Percentiles rank a stretch among this genome's conserved stretches.
Conservation (phyloP, 164 flowering plant genomes). For the Nymphaea thermarum region DNA sequence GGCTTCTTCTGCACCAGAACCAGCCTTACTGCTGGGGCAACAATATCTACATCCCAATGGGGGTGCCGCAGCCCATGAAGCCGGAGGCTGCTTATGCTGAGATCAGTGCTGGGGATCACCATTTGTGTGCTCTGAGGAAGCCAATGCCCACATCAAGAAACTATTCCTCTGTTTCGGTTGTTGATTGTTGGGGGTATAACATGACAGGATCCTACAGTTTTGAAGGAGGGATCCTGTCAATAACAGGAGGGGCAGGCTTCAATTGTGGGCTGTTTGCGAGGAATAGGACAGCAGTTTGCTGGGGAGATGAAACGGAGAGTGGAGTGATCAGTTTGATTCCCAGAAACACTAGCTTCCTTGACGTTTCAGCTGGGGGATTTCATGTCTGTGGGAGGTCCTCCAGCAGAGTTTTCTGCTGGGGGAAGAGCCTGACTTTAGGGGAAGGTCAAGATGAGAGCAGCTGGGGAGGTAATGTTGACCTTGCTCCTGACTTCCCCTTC, state of each 20-base stretch:
- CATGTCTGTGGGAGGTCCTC: constrained; percentile 66
- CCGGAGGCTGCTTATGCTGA: constrained; percentile 49
- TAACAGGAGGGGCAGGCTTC: constrained; percentile 86
- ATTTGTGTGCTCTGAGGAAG: constrained; percentile 63
- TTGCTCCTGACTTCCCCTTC: constrained; percentile 51
- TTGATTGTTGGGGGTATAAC: constrained; percentile 99
- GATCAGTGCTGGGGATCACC: constrained; percentile 91
- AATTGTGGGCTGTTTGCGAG: constrained; percentile 73
- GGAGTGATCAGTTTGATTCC: constrained; percentile 53
- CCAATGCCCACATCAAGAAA: background rate
- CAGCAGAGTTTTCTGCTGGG: constrained; percentile 63
- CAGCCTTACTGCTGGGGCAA: constrained; percentile 98
- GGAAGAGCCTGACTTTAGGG: constrained; percentile 43
- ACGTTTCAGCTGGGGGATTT: constrained; percentile 82
- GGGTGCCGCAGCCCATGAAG: constrained; percentile 68
- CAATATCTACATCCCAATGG: constrained; percentile 60
- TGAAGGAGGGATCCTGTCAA: constrained; percentile 47
- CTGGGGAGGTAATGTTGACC: constrained; percentile 39
- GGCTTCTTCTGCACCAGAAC: constrained; percentile 47
- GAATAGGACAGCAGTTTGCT: constrained; percentile 63
- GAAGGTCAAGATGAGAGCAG: constrained; percentile 23
- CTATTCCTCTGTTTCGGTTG: constrained; percentile 18
- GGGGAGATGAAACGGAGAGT: constrained; percentile 89
- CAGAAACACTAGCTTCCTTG: constrained; percentile 32
- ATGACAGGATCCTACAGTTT: constrained; percentile 73